phyloP scores from a whole-genome alignment of 768 basidiomycete species.

The Amanita fuliginea region DNA sequence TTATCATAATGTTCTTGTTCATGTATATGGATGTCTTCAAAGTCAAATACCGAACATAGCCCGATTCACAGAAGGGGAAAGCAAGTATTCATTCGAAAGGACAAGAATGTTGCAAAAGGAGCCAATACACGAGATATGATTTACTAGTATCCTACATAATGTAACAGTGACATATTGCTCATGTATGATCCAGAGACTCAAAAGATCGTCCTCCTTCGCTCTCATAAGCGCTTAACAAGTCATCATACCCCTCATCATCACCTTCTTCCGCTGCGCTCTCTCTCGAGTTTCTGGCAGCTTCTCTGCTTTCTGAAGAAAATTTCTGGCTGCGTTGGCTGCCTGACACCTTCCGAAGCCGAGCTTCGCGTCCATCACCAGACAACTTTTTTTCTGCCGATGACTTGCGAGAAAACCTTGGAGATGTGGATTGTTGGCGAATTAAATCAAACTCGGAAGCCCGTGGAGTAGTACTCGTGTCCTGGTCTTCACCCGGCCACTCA shows the following conservation, averaged over 20 bases:
- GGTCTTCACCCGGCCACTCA: constrained; percentile 40
- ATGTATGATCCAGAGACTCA: background rate
- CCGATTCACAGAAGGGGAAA: background rate
- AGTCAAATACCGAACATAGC: constrained; percentile 2
- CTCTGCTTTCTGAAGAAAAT: constrained; percentile 31
- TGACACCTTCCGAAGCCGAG: constrained; percentile 34
- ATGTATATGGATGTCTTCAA: constrained; percentile 54
- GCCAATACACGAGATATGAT: background rate
- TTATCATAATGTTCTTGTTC: constrained; percentile 44
- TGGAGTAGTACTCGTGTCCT: constrained; percentile 45
- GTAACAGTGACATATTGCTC: background rate
- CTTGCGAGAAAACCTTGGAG: constrained; percentile 16
- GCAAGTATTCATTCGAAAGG: background rate
- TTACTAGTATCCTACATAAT: background rate
- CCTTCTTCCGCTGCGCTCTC: constrained; percentile 69
- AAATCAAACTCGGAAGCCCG: constrained; percentile 38
- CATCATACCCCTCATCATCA: constrained; percentile 70
- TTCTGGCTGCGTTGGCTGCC: constrained; percentile 33
- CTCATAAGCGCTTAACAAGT: constrained; percentile 72
- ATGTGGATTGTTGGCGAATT: constrained; percentile 17
- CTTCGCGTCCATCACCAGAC: constrained; percentile 22
- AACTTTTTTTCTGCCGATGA: constrained; percentile 15
- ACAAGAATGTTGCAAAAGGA: too few relatives aligned
- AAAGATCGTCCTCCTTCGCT: constrained; percentile 41
- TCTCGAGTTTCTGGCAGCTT: constrained; percentile 25